Evolutionary conservation across 129 eudicot genomes (phyloP), one percentile per base, ranked within the genome.

Genomic region (Tagetes patula): DNA sequence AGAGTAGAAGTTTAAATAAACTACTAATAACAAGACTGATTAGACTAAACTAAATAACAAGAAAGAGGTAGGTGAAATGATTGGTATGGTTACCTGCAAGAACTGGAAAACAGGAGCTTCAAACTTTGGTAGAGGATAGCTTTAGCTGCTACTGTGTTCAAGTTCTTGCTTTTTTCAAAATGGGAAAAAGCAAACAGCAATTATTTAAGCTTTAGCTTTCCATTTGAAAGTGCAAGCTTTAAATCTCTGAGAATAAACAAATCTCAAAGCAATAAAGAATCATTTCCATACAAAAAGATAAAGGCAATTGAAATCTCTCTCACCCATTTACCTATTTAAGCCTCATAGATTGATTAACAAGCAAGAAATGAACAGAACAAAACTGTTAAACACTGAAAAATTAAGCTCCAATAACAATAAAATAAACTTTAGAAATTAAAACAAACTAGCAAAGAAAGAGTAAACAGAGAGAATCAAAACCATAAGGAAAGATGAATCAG

Each of bases 401-500:
- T 67, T 45, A 50, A 74, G 75, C 49, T 53, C 61, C 36, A 41
- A 60, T 62, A 14, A 69, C 34, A 79, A 34, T 34, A 60, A 60
- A 59, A 69, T 62, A 47, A 43, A 76, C 7, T 45, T 37, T 34
- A 40, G 45, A 42, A 72, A 34, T 49, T 41, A 49, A 31, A 70
- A 11, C 27, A 70, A 63, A 62, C 62, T 67, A 80, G 71, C 69
- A 37, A 72, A 30, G 33, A 64, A 77, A 43, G 58, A 31, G 67
- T 47, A 69, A 69, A 72, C 61, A 75, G 40, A 73, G 69, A 78
- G 90, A 83, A 87, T 87, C 91, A 43, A 67, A 79, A 82, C 27
- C 65, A 53, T 4, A 67, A 74, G 82, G 78, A 81, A 79, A 82
- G 81, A 80, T 20, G 75, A 70, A 72, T 53, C 75, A 48, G 40